Evolutionary conservation across 495 filamentous ascomycete species (phyloP).

Genomic region (Podospora pseudopauciseta): DNA sequence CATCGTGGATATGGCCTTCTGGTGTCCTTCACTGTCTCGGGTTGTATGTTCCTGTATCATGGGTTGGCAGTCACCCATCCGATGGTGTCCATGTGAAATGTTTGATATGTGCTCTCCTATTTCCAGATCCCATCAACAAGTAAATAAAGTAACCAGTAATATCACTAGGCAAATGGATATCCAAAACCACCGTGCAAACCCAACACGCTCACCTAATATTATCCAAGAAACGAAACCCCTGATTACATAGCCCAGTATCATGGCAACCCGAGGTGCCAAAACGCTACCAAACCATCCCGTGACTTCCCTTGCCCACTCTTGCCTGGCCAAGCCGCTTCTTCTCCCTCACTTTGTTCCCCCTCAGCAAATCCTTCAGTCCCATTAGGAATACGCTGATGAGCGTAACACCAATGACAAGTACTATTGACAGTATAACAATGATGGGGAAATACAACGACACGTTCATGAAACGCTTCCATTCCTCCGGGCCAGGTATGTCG

Average conservation of each 20-base stretch:
- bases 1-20: too few species aligned
- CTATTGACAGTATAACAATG: slow-evolving; percentile 25
- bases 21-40: too few species aligned
- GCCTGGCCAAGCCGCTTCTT: slow-evolving; percentile 21
- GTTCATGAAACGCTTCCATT: slow-evolving; percentile 21
- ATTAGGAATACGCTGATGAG: slow-evolving; percentile 18
- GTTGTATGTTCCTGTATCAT: too few species aligned
- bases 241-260: too few species aligned
- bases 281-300: slow-evolving; percentile 31
- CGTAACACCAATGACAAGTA: slow-evolving; percentile 13
- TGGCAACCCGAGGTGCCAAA: background rate
- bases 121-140: background rate
- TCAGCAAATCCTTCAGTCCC: slow-evolving; percentile 21
- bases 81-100: too few species aligned
- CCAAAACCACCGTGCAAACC: background rate
- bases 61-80: too few species aligned
- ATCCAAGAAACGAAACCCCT: background rate
- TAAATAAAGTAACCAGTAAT: background rate
- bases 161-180: background rate
- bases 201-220: background rate
- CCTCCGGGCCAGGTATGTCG: background rate
- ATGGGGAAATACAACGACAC: slow-evolving; percentile 31
- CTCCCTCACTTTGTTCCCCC: slow-evolving; percentile 19
- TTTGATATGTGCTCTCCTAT: background rate
- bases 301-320: slow-evolving; percentile 20